Percentiles rank a stretch among this genome's conserved stretches.
phyloP scores from a whole-genome alignment of 495 filamentous ascomycete species.

The Beverwykella pulmonaria region DNA sequence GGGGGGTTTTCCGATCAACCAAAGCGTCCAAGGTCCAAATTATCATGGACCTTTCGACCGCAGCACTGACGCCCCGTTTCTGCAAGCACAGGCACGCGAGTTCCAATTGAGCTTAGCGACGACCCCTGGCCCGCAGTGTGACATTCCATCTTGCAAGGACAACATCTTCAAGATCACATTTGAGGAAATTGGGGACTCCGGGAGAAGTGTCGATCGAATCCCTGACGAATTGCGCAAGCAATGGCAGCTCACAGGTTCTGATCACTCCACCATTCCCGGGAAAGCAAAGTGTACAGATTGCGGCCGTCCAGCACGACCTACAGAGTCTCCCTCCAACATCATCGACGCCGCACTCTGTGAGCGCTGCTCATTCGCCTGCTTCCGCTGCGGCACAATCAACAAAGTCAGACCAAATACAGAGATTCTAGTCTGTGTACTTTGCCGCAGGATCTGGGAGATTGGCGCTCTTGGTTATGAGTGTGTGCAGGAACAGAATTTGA shows the following conservation, averaged over 20 bases:
- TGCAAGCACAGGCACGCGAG: slow-evolving; percentile 31
- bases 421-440: neutral
- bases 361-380: slow-evolving; percentile 37
- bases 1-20: slow-evolving; percentile 44
- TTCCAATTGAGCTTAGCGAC: slow-evolving; percentile 28
- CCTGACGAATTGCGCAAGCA: slow-evolving; percentile 38
- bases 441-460: slow-evolving; percentile 23
- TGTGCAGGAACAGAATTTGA: slow-evolving; percentile 5
- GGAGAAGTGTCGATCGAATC: slow-evolving; percentile 42
- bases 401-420: neutral
- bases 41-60: slow-evolving; percentile 36
- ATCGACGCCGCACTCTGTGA: slow-evolving; percentile 23
- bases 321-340: slow-evolving; percentile 1
- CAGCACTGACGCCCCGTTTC: slow-evolving; percentile 19
- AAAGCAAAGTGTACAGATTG: slow-evolving; percentile 33
- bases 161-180: slow-evolving; percentile 27
- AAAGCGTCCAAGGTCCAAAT: slow-evolving; percentile 45
- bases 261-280: slow-evolving; percentile 3
- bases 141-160: slow-evolving; percentile 30
- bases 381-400: slow-evolving; percentile 25
- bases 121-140: slow-evolving; percentile 19
- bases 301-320: slow-evolving; percentile 30
- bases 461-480: slow-evolving; percentile 27
- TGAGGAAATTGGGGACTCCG: slow-evolving; percentile 41
- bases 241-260: slow-evolving; percentile 9